phyloP scores from a whole-genome alignment of 371 early-diverging fungal genomes.

The Gilbertella persicaria region DNA sequence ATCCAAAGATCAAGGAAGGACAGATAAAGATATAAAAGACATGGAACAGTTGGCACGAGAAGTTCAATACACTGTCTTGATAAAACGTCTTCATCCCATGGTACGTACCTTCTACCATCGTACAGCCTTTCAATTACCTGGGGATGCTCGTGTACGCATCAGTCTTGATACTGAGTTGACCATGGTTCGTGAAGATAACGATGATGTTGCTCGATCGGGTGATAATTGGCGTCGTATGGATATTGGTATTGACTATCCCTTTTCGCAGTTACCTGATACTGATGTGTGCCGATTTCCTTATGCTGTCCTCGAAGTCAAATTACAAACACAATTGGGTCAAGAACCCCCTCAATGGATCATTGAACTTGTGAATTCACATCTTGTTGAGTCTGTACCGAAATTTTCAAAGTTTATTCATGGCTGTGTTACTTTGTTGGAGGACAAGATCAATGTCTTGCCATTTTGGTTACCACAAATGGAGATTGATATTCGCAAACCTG shows the following conservation, averaged over 20 bases:
- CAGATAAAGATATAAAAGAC: conserved; percentile 80
- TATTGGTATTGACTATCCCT: conserved; percentile 93
- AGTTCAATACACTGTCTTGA: conserved; percentile 77
- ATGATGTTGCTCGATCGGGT: conserved; percentile 66
- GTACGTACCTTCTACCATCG: conserved; percentile 97
- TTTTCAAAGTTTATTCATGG: conserved; percentile 99
- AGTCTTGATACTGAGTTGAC: conserved; percentile 97
- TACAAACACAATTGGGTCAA: conserved; percentile 92
- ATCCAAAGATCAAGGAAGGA: conserved; percentile 80
- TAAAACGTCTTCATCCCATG: conserved; percentile 84
- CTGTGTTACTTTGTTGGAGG: conserved; percentile 89
- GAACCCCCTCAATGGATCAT: conserved; percentile 96
- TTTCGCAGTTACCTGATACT: conserved; percentile 80
- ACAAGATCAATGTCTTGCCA: conserved; percentile 88
- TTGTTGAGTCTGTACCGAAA: conserved; percentile 98
- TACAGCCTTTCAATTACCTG: conserved; percentile 99
- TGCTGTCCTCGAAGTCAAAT: conserved; percentile 98
- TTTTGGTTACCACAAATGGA: conserved; percentile 99
- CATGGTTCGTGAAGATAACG: conserved; percentile 96
- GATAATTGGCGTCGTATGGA: conserved; percentile 96
- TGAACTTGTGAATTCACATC: conserved; percentile 85
- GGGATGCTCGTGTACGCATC: conserved; percentile 97
- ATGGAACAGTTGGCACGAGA: conserved; percentile 82
- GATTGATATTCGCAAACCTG: conserved; percentile 86
- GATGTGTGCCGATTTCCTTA: conserved; percentile 97